A percentile compares a stretch with the other conserved stretches of the same genome.
Evolutionary conservation across 1,284 basidiomycete species (phyloP).

Genomic region (Ceratobasidium sp.): DNA sequence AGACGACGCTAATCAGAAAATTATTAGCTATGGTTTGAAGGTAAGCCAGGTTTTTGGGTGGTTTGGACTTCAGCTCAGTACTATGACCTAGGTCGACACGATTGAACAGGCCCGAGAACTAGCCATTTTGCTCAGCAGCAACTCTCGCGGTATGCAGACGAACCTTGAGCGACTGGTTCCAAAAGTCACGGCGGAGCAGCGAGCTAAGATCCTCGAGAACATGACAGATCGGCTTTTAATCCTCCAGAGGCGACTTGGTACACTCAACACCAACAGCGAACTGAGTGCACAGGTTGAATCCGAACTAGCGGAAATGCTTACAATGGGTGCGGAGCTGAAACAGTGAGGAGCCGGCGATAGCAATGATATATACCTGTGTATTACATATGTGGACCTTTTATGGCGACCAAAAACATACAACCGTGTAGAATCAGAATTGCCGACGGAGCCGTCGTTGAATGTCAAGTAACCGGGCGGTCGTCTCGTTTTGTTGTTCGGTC

Average conservation of each 20-base stretch:
- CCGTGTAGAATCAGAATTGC: constrained; percentile 10
- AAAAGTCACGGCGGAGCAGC: constrained; percentile 1
- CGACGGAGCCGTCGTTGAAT: constrained; percentile 42
- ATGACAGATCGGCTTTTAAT: constrained; percentile 14
- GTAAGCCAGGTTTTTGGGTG: background rate
- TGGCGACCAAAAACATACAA: background rate
- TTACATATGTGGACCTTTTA: constrained; percentile 21
- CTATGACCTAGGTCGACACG: background rate
- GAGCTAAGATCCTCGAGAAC: constrained; percentile 10
- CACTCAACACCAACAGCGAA: background rate
- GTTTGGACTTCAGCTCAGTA: background rate
- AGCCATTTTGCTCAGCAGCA: constrained; percentile 13
- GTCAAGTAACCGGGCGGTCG: constrained; percentile 39
- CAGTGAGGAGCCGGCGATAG: constrained; percentile 16
- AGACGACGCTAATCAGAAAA: background rate
- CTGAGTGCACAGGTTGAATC: constrained; percentile 16
- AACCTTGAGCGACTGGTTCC: constrained; percentile 13
- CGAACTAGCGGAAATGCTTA: constrained; percentile 27
- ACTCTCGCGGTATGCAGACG: constrained; percentile 6
- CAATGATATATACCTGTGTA: constrained; percentile 34
- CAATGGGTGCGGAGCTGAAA: constrained; percentile 13
- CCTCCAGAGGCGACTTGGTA: constrained; percentile 11
- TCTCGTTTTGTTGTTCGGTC: constrained; percentile 37
- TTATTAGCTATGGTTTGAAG: constrained; percentile 12
- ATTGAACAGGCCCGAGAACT: background rate